phyloP scores from a whole-genome alignment of 2,329 filamentous ascomycete species.

The Diplodia intermedia region DNA sequence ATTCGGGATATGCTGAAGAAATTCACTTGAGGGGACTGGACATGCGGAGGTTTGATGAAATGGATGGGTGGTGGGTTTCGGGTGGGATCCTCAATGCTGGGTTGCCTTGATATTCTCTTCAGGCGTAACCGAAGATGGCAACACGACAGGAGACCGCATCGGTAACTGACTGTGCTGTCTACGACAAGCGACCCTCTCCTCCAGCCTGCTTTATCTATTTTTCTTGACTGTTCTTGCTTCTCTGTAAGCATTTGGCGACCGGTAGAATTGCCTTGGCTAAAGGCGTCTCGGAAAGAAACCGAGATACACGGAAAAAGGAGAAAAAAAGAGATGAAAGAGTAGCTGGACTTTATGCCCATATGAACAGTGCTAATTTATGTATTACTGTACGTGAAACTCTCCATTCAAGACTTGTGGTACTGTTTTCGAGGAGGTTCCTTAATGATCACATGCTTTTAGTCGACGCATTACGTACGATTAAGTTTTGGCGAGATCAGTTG shows the following conservation, averaged over 20 bases:
- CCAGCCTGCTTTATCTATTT: background rate
- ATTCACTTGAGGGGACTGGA: slow-evolving; percentile 6
- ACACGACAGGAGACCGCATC: background rate
- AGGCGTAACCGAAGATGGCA: background rate
- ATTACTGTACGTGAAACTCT: background rate
- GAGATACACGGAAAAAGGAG: background rate
- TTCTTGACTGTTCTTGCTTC: background rate
- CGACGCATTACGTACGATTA: too few species aligned
- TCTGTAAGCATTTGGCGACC: background rate
- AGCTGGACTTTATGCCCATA: background rate
- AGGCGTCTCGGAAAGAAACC: background rate
- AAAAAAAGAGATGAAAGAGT: background rate
- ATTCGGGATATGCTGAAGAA: slow-evolving; percentile 8
- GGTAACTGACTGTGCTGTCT: background rate
- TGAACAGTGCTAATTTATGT: background rate
- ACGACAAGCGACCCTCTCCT: background rate
- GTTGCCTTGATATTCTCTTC: background rate
- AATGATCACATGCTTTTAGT: too few species aligned
- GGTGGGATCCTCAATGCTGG: background rate
- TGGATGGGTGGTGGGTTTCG: background rate
- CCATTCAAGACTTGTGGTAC: background rate
- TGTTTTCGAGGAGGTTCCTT: too few species aligned
- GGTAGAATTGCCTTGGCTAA: background rate
- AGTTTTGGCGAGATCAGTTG: too few species aligned
- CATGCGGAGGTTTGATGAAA: background rate